Base-by-base conservation (phyloP, 345 rosid genomes). In the Gossypium raimondii region DNA sequence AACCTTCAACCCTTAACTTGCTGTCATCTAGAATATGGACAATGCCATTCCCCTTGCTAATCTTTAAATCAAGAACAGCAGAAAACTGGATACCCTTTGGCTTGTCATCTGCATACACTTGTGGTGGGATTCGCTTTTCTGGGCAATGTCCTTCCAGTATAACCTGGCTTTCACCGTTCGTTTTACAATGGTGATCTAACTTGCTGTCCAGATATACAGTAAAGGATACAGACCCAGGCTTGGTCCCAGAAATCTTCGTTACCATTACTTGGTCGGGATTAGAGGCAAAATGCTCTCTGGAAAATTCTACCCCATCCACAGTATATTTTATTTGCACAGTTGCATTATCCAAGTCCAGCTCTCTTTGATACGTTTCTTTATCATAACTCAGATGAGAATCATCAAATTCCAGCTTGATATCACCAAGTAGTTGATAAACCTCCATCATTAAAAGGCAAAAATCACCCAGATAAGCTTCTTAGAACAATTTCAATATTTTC, bases 361-460 rank as follows among this genome's bases (percentile, higher is more conserved):
- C 98, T 77, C 99, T 87, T n/a, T n/a, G 75, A 53, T 95, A 93
- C 12, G 94, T 86, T 25, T 76, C 86, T 77, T 86, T 83, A 25
- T 74, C 84, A 86, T 87, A 90, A 68, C 71, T 77, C 73, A 80
- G 87, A 86, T 95, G 98, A 2, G 90, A 85, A 71, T 86, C 87
- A 77, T 86, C 92, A 76, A 95, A 95, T 71, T 93, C 87, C 73
- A 93, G 78, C 77, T 85, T 86, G 73, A 95, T 81, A 81, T 95
- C 98, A 53, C 98, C 97, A 65, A 95, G 91, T 58, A 91, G 78
- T 82, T 89, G 98, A 76, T 93, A 93, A 78, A 86, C 92, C 98
- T 95, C 56, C 83, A 81, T 45, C 70, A 76, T 67, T 9, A 78
- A 43, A 79, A 56, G n/a, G 60, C 75, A 76, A 34, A 4, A 34